Base-by-base conservation (phyloP, 2,329 filamentous ascomycete genomes). In the Monilinia laxa region DNA sequence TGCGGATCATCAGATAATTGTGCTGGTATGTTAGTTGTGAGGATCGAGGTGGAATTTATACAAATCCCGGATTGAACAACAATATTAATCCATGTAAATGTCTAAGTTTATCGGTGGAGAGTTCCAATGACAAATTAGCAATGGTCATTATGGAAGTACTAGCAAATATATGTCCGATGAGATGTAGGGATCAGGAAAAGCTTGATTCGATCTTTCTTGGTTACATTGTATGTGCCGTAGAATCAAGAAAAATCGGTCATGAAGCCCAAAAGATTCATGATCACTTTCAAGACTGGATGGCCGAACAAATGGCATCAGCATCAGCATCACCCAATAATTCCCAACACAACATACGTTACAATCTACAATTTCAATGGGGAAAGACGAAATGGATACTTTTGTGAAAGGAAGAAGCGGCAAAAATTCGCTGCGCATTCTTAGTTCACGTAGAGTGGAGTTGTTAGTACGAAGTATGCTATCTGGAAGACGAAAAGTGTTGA, bases 111-210 rank as follows among this genome's bases (percentile, higher is more conserved):
- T 63, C 40, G 28, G 28, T 12, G 54, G 90, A 79, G 57, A 89
- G 83, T 35, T 35, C 31, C 31, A 45, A 90, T 84, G 49, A 85
- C 84, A 52, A 90, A 23, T 87, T 89, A 63, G 87, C 84, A 70
- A 90, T 87, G 76, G 90, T 90, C 65, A 89, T 81, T 0, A 86
- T 87, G 2, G 87, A 85, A 2, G 86, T 89, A 10, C 86, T 86
- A 16, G 89, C 84, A 71, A 68, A 70, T 45, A 70, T 56, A 1
- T 45, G 9, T 23, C 52, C 52, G 20, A 64, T 64, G 9, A 28
- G 38, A 56, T 53, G 28, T 49, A 62, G 51, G 45, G n/a, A 66
- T 51, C 47, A 64, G 67, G 12, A 58, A 56, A 51, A 59, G 70
- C 25, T 68, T 68, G 51, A 69, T 63, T 52, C 60, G 47, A 63